Percentiles rank a stretch among this genome's conserved stretches.
Conservation (phyloP, 345 rosid species). For the Balakata baccata region DNA sequence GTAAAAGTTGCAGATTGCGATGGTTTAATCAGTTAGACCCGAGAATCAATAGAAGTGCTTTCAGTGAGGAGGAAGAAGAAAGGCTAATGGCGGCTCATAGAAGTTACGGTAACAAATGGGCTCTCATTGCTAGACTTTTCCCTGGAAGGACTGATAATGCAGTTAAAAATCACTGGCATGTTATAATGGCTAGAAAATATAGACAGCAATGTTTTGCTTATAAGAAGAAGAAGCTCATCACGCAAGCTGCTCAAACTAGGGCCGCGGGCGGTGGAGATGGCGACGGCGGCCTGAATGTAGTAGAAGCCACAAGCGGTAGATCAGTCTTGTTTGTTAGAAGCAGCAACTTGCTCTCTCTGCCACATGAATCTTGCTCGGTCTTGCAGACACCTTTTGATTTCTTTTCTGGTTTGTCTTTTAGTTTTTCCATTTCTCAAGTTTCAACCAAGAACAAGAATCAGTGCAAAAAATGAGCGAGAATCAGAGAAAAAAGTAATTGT, state of each 20-base stretch:
- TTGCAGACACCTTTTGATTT: conserved; percentile 27
- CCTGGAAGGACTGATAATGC: conserved; percentile 70
- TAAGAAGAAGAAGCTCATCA: conserved; percentile 31
- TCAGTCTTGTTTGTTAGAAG: conserved; percentile 27
- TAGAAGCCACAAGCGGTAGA: too few relatives aligned
- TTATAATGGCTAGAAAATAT: conserved; percentile 60
- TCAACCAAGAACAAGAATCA: too few relatives aligned
- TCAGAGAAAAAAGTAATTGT: too few relatives aligned
- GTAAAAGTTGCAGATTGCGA: conserved; percentile 53
- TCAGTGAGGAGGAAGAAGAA: conserved; percentile 46
- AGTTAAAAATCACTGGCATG: conserved; percentile 70
- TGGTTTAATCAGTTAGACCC: conserved; percentile 57
- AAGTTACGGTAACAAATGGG: conserved; percentile 65
- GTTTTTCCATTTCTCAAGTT: conserved; percentile 5
- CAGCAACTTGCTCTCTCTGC: conserved; percentile 13
- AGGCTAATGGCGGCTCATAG: conserved; percentile 55
- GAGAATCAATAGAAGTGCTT: conserved; percentile 36
- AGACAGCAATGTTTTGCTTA: conserved; percentile 42
- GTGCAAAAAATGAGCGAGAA: too few relatives aligned
- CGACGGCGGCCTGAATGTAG: too few relatives aligned
- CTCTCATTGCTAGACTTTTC: conserved; percentile 54
- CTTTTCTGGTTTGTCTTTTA: conserved; percentile 33
- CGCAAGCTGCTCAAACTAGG: conserved; percentile 19
- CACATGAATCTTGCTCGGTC: conserved; percentile 17
- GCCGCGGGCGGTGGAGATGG: neutral